Evolutionary conservation across 208 protist genomes (phyloP).

Genomic region (Phytomonas francai): DNA sequence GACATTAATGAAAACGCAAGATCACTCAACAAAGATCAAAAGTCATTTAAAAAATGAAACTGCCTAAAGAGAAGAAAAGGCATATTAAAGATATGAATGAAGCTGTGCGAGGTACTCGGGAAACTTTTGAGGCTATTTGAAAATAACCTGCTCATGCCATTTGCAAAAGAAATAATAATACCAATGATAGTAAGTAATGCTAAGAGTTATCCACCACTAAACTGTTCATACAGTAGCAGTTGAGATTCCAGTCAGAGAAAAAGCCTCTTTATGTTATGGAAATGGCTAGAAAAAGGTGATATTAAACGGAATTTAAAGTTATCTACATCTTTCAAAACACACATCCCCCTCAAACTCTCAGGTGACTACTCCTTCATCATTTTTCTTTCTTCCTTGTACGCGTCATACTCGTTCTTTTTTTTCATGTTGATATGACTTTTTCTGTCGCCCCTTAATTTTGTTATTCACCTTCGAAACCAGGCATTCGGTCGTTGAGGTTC

Average conservation of each 20-base stretch:
- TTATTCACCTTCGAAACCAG: slow-evolving; percentile 30
- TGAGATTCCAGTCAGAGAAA: background rate
- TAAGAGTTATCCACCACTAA: background rate
- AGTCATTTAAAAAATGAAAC: background rate
- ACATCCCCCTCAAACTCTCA: background rate
- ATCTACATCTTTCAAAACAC: background rate
- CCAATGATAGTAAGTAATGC: background rate
- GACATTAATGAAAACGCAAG: background rate
- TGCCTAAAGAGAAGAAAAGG: background rate
- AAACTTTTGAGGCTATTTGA: background rate
- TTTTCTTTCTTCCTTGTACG: background rate
- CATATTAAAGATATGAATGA: background rate
- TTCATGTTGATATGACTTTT: background rate
- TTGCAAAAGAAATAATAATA: background rate
- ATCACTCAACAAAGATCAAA: background rate
- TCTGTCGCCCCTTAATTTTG: background rate
- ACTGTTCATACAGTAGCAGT: background rate
- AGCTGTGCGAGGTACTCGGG: background rate
- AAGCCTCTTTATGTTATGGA: background rate
- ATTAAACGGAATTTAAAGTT: no score
- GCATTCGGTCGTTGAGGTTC: slow-evolving; percentile 25
- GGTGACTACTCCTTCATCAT: background rate
- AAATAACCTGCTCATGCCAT: background rate
- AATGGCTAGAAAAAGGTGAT: no score
- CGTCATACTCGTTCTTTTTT: background rate